A percentile compares a stretch with the other conserved stretches of the same genome.
Conservation (phyloP, 2,329 filamentous ascomycete genomes). For the Blastomyces emzantsi region DNA sequence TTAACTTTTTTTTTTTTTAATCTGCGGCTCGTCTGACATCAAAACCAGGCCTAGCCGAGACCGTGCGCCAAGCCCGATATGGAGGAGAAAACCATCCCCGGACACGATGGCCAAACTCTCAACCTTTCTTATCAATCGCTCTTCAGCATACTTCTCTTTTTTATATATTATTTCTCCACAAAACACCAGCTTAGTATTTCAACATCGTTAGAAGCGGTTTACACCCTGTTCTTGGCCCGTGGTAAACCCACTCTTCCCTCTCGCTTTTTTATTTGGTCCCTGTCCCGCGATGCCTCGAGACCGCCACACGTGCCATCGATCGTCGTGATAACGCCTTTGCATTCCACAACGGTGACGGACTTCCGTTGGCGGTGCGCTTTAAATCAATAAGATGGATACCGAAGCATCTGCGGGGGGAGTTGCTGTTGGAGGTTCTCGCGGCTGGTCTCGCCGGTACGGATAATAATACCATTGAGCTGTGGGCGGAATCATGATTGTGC, state of each 20-base stretch:
- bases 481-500: background rate
- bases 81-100: background rate
- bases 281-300: constrained; percentile 6
- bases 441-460: constrained; percentile 26
- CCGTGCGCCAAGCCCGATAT: background rate
- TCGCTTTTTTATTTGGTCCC: background rate
- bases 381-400: constrained; percentile 23
- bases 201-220: background rate
- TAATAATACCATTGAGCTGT: background rate
- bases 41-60: background rate
- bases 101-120: background rate
- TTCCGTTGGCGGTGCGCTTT: background rate
- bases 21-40: background rate
- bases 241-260: background rate
- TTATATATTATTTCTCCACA: background rate
- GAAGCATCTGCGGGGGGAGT: constrained; percentile 25
- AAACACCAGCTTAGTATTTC: background rate
- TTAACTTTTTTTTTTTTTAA: background rate
- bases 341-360: no score
- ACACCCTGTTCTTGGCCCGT: background rate
- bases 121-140: background rate
- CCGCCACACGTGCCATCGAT: background rate
- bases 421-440: constrained; percentile 20
- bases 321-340: background rate
- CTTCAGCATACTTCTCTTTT: background rate